Base-by-base conservation (phyloP, 352 stramenopile species). In the Phytophthora citricola region DNA sequence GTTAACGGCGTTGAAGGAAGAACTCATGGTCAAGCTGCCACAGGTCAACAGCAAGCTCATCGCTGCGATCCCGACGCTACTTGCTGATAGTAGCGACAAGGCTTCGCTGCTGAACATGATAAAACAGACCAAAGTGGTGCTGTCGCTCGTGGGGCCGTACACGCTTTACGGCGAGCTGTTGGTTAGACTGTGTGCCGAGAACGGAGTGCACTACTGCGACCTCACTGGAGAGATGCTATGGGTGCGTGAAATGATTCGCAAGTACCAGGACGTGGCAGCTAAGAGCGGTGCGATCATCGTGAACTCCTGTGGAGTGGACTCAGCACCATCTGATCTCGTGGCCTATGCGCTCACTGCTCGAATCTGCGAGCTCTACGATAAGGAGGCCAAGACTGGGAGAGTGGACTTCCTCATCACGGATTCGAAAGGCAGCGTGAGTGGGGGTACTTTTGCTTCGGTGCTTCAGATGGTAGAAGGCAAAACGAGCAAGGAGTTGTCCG, bases 251-350 rank as follows among this genome's bases (percentile, higher is more conserved):
- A 97, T 97, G 78, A 87, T 83, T 31, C 40, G 56, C 22, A 70
- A 79, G 53, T 94, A 83, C 45, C 68, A 89, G 34, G 55, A 47
- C 2, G 69, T 65, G 0, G 90, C 93, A 14, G 58, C 71, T 31
- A 40, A 81, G 49, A 89, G 78, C 2, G 89, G 90, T 32, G 89
- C 88, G 3, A 79, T 79, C 20, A 81, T 98, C 12, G 75, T 97
- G 9, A 75, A 84, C 38, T 87, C 91, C 34, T 95, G 86, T 57
- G 91, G 93, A 5, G 80, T 94, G 58, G 93, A 98, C 63, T 88
- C 76, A 10, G 81, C 95, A 24, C 89, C 89, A 1, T 93, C 85
- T 38, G 87, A 96, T 66, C 51, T 97, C 8, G 75, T 81, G 6
- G 71, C 75, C 12, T 85, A 91, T 20, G 54, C 89, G 38, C 31